phyloP scores from a whole-genome alignment of 2,329 filamentous ascomycete species.

The Pleochaeta shiraiana region DNA sequence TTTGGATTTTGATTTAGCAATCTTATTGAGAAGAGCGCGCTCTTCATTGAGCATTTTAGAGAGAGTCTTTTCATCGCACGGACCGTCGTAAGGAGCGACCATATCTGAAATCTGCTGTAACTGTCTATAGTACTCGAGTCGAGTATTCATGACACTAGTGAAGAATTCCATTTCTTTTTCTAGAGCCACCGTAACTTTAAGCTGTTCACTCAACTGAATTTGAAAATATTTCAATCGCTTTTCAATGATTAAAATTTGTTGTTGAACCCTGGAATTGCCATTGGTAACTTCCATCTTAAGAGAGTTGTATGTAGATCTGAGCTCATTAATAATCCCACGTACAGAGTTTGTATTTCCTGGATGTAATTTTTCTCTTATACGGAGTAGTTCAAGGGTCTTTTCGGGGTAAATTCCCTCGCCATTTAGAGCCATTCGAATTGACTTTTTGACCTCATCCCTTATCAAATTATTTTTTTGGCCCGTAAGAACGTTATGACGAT shows the following conservation, averaged over 20 bases:
- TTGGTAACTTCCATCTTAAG: slow-evolving; percentile 34
- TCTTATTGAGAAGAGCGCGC: slow-evolving; percentile 28
- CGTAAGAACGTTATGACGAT: slow-evolving; percentile 55
- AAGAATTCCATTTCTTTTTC: slow-evolving; percentile 59
- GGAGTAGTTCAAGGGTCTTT: slow-evolving; percentile 30
- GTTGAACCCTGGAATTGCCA: slow-evolving; percentile 30
- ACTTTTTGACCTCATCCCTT: slow-evolving; percentile 45
- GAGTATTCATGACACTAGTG: slow-evolving; percentile 57
- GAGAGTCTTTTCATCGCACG: slow-evolving; percentile 10
- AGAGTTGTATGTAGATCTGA: slow-evolving; percentile 38
- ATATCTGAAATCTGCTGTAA: slow-evolving; percentile 81
- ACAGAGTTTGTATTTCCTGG: slow-evolving; percentile 37
- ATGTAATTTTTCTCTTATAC: slow-evolving; percentile 25
- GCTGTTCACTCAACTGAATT: slow-evolving; percentile 28
- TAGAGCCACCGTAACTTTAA: slow-evolving; percentile 25
- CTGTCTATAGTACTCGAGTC: slow-evolving; percentile 77
- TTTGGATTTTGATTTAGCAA: slow-evolving; percentile 46
- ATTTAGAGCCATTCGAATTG: slow-evolving; percentile 35
- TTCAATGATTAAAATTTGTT: slow-evolving; percentile 44
- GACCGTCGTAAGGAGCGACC: slow-evolving; percentile 51
- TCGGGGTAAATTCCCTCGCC: slow-evolving; percentile 51
- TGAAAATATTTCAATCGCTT: slow-evolving; percentile 40
- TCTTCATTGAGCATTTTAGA: slow-evolving; percentile 36
- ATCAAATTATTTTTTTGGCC: slow-evolving; percentile 58
- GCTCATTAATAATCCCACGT: slow-evolving; percentile 43